Base-by-base conservation (phyloP, 2,329 filamentous ascomycete genomes). In the Hymenoscyphus scutula region DNA sequence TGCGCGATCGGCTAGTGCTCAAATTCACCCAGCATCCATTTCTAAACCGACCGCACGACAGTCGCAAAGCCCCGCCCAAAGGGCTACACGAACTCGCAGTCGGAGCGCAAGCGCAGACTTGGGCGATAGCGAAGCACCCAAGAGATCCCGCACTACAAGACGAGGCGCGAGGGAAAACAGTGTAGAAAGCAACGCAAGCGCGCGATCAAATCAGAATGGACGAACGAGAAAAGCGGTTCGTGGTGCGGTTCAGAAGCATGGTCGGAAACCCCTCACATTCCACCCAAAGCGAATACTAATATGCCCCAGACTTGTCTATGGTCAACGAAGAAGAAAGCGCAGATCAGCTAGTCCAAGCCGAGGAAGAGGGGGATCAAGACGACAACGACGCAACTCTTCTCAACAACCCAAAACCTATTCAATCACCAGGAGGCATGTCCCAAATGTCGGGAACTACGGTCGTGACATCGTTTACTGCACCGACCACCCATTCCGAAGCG, bases 101-200 rank as follows among this genome's bases (percentile, higher is more conserved):
- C 30, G 30, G 10, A 78, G 77, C 59, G 73, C 71, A 59, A 79
- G 77, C 66, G 72, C 73, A 23, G 74, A 78, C 45, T 63, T 72
- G 10, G 73, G 64, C n/a, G 64, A 65, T 5, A 60, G 37, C 38
- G 56, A 67, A 61, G 53, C 58, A 11, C 30, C n/a, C 15, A 66
- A 19, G 10, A 62, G 58, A 29, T 59, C 27, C 29, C 45, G 58
- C 34, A 27, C 30, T 34, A 45, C 29, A 17, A 65, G 53, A 13
- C 63, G 64, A 53, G 34, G 25, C 27, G 34, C 58, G n/a, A 67
- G 70, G 7, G 68, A 70, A 56, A 55, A 25, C 45, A 72, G 69
- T 48, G 65, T 65, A 27, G 68, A 70, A 27, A 70, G 67, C 45
- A 64, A 65, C 25, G 53, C 59, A 7, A 69, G 67, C 57, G 55